Base-by-base conservation (phyloP, 2,329 filamentous ascomycete species). In the Fusarium udum region DNA sequence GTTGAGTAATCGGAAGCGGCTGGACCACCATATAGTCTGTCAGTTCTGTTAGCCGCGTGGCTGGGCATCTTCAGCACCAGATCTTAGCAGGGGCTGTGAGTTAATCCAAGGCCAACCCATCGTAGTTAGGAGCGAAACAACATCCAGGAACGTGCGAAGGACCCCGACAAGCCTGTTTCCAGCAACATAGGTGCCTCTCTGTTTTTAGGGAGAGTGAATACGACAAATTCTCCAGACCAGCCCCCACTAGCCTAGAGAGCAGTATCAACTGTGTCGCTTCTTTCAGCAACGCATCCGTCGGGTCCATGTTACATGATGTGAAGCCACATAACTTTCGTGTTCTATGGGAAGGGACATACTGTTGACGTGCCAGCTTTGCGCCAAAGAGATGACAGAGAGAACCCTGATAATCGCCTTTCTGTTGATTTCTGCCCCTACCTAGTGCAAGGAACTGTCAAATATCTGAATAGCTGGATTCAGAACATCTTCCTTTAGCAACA, bases 11-110 rank as follows among this genome's bases (percentile, higher is more conserved):
- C 61, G 66, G 55, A 68, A 28, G 67, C 52, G 43, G 51, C 64
- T 60, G 64, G 52, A 46, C 43, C 32, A 51, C 56, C n/a, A 34
- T 39, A 39, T 39, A 39, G 31, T 32, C 48, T 68, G 61, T 58
- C 57, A 64, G 63, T 64, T 53, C 67, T 40, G 37, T 64, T 59
- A 67, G 48, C 61, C 46, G 62, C n/a, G 72, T 70, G 71, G 73
- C 60, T 71, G 57, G 61, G 61, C 48, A 64, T 62, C 36, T 31
- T 42, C 48, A 60, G 46, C n/a, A 60, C 28, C 52, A 71, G 32
- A 57, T 62, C 55, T 53, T 61, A 42, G 62, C 36, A 43, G 48
- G 51, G 56, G 40, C 53, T 43, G 32, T 42, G 40, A 18, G 39
- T 42, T 34, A 42, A 53, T 42, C 51, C 39, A 53, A 24, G 39